These are phyloP conservation scores for Saccharomyces hybrid DNA, from an alignment of 1,139 yeast genomes.

Conservation along the genomic window DNA sequence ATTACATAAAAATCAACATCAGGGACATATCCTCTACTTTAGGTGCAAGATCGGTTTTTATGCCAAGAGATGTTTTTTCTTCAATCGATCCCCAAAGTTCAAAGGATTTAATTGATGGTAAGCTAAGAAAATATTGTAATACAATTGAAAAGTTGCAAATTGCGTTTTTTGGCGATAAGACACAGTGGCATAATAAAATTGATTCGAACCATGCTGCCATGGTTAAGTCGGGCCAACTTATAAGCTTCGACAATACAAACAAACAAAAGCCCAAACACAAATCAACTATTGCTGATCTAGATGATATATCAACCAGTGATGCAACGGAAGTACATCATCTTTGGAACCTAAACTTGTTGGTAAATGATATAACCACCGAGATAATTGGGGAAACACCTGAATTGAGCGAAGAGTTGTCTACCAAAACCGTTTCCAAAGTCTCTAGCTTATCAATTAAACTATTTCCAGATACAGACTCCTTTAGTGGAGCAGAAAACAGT, in stretches of 20 bases:
- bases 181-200: conserved; percentile 22
- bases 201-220: conserved; percentile 18
- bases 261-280: conserved; percentile 22
- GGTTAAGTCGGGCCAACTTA: conserved; percentile 14
- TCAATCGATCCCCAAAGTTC: conserved; percentile 33
- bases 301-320: conserved; percentile 26
- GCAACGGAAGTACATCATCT: conserved; percentile 21
- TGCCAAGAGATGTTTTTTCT: conserved; percentile 39
- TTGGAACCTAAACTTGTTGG: conserved; percentile 22
- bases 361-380: conserved; percentile 23
- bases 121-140: conserved; percentile 35
- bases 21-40: conserved; percentile 34
- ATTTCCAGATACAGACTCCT: conserved; percentile 25
- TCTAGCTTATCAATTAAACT: conserved; percentile 22
- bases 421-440: conserved; percentile 30
- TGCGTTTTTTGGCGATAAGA: conserved; percentile 20
- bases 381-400: conserved; percentile 31
- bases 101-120: conserved; percentile 38
- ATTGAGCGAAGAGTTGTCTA: conserved; percentile 21
- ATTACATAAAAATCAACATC: conserved; percentile 34
- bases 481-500: conserved; percentile 14
- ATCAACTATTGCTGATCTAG: conserved; percentile 24
- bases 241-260: not conserved
- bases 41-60: conserved; percentile 56
- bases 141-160: conserved; percentile 22